A percentile compares a stretch with the other conserved stretches of the same genome.
Evolutionary conservation across 306 rosid genomes (phyloP).

Genomic region (Dicorynia guianensis): DNA sequence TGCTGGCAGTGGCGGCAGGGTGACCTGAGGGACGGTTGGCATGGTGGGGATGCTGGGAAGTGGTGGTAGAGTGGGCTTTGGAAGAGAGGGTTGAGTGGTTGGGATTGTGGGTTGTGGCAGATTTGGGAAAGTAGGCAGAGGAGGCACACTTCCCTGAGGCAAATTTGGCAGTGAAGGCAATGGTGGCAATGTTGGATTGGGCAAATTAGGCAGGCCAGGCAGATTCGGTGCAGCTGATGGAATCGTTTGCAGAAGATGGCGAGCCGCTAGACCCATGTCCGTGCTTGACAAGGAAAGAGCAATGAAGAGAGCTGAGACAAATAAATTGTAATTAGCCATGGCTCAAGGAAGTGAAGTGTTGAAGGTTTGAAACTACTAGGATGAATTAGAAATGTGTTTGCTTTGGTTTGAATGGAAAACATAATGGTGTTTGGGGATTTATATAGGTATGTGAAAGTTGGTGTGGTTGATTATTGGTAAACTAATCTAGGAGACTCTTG

Average conservation of each 20-base stretch:
- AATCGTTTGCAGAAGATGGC: constrained; percentile 37
- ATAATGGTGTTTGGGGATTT: too few species aligned
- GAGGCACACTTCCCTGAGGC: too few species aligned
- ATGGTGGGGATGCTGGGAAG: constrained; percentile 1
- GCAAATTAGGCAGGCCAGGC: background rate
- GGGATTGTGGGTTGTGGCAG: too few species aligned
- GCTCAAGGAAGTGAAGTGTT: background rate
- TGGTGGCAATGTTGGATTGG: constrained; percentile 4
- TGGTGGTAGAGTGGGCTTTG: background rate
- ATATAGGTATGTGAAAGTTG: too few species aligned
- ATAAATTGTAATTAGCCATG: constrained; percentile 40
- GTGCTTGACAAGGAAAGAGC: constrained; percentile 41
- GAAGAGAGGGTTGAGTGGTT: too few species aligned
- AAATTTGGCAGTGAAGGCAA: too few species aligned
- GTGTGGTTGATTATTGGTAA: too few species aligned
- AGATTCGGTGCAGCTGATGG: background rate
- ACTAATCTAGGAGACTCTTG: too few species aligned
- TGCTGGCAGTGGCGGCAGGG: constrained; percentile 36
- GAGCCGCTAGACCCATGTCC: constrained; percentile 30
- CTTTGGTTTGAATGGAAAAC: too few species aligned
- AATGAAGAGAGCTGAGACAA: constrained; percentile 39
- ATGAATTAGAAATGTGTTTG: too few species aligned
- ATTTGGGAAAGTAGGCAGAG: too few species aligned
- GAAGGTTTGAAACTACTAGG: too few species aligned
- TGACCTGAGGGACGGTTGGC: constrained; percentile 38